phyloP scores from a whole-genome alignment of 768 basidiomycete genomes.

The Tremella fuciformis region DNA sequence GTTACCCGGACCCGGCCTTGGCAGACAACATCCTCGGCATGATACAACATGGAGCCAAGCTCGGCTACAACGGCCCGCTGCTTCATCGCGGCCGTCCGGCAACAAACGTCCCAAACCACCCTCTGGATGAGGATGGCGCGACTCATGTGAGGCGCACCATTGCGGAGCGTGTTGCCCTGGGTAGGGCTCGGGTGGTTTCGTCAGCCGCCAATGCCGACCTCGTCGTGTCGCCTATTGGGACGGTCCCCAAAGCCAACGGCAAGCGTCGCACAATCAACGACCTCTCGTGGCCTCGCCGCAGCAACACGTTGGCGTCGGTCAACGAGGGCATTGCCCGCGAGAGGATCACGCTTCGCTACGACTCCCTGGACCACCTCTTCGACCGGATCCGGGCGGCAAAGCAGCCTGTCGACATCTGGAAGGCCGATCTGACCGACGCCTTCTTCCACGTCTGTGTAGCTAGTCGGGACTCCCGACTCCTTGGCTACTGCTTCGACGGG shows the following conservation, averaged over 20 bases:
- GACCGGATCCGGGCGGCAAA: not conserved
- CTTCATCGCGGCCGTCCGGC: too few relatives aligned
- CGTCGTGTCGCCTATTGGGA: constrained; percentile 5
- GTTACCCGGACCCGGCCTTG: too few relatives aligned
- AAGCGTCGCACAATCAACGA: constrained; percentile 7
- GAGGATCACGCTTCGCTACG: constrained; percentile 6
- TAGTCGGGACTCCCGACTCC: constrained; percentile 3
- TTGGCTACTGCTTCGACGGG: constrained; percentile 40
- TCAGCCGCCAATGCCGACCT: not conserved
- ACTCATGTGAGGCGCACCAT: too few relatives aligned
- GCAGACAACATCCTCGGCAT: too few relatives aligned
- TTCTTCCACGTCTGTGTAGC: too few relatives aligned
- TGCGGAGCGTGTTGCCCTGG: too few relatives aligned
- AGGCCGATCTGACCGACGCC: constrained; percentile 51
- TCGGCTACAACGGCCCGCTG: too few relatives aligned
- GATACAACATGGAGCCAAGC: too few relatives aligned
- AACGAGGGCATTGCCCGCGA: constrained; percentile 10
- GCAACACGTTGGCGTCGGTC: not conserved
- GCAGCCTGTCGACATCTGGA: too few relatives aligned
- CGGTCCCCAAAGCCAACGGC: constrained; percentile 3
- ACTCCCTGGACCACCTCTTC: too few relatives aligned
- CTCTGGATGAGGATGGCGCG: too few relatives aligned
- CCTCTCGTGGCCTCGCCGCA: constrained; percentile 7
- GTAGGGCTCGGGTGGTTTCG: not conserved
- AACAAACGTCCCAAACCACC: too few relatives aligned